These are phyloP conservation scores for Penicillium antarcticum DNA, from an alignment of 495 filamentous ascomycete species.

Conservation along the genomic window DNA sequence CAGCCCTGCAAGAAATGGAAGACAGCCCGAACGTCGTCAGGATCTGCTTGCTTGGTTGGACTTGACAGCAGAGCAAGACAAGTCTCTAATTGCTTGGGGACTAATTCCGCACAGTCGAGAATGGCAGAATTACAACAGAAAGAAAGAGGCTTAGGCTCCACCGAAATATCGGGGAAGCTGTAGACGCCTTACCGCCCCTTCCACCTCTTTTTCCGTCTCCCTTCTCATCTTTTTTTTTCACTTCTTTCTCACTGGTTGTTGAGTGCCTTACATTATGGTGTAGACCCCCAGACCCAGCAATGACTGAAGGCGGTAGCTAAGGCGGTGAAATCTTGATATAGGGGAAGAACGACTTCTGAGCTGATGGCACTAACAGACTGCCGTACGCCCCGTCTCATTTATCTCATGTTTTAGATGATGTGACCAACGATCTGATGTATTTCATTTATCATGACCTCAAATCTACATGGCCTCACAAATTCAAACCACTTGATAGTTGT, in stretches of 20 bases:
- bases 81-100: conserved; percentile 7
- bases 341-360: too few relatives aligned
- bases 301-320: too few relatives aligned
- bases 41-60: conserved; percentile 14
- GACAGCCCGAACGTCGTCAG: conserved; percentile 4
- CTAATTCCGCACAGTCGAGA: conserved; percentile 11
- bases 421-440: not conserved
- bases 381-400: too few relatives aligned
- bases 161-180: not conserved
- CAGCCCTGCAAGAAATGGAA: conserved; percentile 21
- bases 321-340: too few relatives aligned
- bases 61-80: conserved; percentile 8
- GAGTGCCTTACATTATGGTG: too few relatives aligned
- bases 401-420: not conserved
- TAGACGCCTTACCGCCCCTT: too few relatives aligned
- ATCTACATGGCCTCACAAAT: not conserved
- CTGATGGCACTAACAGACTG: too few relatives aligned
- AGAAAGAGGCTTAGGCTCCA: conserved; percentile 3
- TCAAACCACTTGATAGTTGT: conserved; percentile 62
- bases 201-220: too few relatives aligned
- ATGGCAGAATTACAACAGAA: conserved; percentile 10
- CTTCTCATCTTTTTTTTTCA: too few relatives aligned
- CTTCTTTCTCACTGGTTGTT: too few relatives aligned
- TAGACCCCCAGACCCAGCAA: too few relatives aligned
- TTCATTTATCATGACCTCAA: not conserved